phyloP scores from a whole-genome alignment of 768 basidiomycete genomes.

The Galerina marginata region DNA sequence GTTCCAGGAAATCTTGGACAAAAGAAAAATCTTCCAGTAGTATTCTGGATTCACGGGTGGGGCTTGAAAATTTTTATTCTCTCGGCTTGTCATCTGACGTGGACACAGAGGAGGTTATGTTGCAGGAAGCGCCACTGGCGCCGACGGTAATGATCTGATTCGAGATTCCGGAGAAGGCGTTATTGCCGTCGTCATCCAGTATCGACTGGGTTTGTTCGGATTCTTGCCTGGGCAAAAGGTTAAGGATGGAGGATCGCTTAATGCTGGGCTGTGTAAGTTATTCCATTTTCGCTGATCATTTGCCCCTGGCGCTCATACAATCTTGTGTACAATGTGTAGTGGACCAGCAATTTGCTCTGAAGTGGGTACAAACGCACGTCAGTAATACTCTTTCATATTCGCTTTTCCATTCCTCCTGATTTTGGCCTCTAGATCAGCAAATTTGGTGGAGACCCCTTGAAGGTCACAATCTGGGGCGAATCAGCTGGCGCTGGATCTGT shows the following conservation, averaged over 20 bases:
- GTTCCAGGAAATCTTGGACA: conserved; percentile 37
- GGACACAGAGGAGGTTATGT: conserved; percentile 38
- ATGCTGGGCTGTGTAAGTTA: conserved; percentile 52
- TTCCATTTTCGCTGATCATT: not conserved
- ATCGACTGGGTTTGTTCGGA: conserved; percentile 50
- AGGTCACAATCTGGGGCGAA: conserved; percentile 50
- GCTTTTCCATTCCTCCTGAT: not conserved
- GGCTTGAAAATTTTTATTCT: not conserved
- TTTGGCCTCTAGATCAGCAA: conserved; percentile 34
- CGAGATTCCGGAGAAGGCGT: conserved; percentile 38
- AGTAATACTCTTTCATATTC: not conserved
- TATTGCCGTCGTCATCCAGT: conserved; percentile 46
- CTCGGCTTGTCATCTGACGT: not conserved
- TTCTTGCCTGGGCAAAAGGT: conserved; percentile 50
- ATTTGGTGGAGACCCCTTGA: conserved; percentile 46
- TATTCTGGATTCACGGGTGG: conserved; percentile 52
- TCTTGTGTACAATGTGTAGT: conserved; percentile 29
- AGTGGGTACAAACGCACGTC: conserved; percentile 49
- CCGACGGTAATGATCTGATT: conserved; percentile 44
- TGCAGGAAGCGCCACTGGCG: conserved; percentile 31
- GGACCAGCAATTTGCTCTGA: conserved; percentile 48
- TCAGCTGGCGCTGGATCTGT: conserved; percentile 56
- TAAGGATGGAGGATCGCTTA: conserved; percentile 47
- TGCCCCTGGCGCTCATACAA: not conserved
- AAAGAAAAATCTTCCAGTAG: conserved; percentile 37